phyloP scores from a whole-genome alignment of 306 rosid genomes.

The Quercus bicolor region DNA sequence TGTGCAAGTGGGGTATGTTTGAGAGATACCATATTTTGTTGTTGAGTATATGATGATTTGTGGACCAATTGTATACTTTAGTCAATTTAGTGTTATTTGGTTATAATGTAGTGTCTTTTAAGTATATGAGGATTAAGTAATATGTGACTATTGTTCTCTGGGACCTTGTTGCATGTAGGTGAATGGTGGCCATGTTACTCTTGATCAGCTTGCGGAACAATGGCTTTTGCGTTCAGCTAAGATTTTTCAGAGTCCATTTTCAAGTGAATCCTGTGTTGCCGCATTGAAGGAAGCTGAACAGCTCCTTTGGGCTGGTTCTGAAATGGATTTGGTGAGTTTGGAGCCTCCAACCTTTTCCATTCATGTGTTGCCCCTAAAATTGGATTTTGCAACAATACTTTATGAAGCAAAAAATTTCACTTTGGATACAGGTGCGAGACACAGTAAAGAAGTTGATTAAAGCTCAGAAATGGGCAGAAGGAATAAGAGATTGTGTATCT shows the following conservation, averaged over 20 bases:
- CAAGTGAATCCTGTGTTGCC: constrained; percentile 53
- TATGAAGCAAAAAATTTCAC: constrained; percentile 11
- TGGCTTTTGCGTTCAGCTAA: constrained; percentile 61
- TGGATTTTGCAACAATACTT: constrained; percentile 7
- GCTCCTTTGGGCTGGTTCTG: constrained; percentile 96
- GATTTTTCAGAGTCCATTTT: constrained; percentile 55
- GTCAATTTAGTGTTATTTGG: background rate
- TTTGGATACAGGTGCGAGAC: constrained; percentile 68
- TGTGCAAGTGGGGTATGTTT: background rate
- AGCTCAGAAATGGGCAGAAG: constrained; percentile 80
- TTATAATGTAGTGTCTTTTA: background rate
- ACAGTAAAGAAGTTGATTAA: constrained; percentile 52
- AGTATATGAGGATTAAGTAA: background rate
- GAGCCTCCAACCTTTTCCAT: background rate
- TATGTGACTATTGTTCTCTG: constrained; percentile 15
- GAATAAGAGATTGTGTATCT: constrained; percentile 57
- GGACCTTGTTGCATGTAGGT: constrained; percentile 52
- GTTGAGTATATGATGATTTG: background rate
- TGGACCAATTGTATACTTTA: background rate
- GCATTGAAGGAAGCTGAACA: constrained; percentile 80
- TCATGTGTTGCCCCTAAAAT: constrained; percentile 14
- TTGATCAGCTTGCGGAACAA: constrained; percentile 61
- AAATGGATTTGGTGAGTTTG: constrained; percentile 85
- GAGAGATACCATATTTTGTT: background rate
- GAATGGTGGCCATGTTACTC: constrained; percentile 56